phyloP scores from a whole-genome alignment of 2,329 filamentous ascomycete species.

The Diaporthe nobilis region DNA sequence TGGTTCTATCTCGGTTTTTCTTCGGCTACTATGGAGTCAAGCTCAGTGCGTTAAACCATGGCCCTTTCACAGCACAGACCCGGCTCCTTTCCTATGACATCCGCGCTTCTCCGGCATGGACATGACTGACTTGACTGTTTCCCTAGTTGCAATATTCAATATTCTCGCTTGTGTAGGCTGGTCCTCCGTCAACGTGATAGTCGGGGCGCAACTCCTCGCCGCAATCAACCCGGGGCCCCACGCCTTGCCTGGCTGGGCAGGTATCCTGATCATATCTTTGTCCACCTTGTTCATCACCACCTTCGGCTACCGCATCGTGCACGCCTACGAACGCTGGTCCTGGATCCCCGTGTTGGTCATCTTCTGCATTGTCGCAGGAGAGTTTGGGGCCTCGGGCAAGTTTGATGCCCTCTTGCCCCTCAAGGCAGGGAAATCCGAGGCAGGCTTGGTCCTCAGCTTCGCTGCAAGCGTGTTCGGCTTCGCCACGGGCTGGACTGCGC shows the following conservation, averaged over 20 bases:
- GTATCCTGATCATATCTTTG: conserved; percentile 80
- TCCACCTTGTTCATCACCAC: conserved; percentile 79
- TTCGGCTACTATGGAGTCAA: conserved; percentile 82
- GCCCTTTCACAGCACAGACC: neutral
- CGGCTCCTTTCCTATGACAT: conserved; percentile 10
- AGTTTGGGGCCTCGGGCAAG: conserved; percentile 76
- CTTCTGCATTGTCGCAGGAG: conserved; percentile 79
- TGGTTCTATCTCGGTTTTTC: conserved; percentile 84
- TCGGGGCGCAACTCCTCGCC: conserved; percentile 82
- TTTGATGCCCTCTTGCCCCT: conserved; percentile 73
- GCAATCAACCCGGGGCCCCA: conserved; percentile 71
- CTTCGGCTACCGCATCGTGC: conserved; percentile 83
- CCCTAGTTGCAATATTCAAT: conserved; percentile 77
- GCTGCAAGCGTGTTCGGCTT: conserved; percentile 77
- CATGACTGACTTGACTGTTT: neutral
- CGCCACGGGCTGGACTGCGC: conserved; percentile 80
- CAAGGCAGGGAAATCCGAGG: conserved; percentile 69
- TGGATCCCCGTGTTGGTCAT: conserved; percentile 82
- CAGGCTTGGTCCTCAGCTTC: conserved; percentile 75
- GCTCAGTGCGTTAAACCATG: conserved; percentile 64
- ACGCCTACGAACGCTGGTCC: conserved; percentile 81
- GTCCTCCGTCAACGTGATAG: conserved; percentile 83
- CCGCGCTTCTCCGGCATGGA: neutral
- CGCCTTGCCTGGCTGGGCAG: conserved; percentile 78
- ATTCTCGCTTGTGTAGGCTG: conserved; percentile 80